Conservation (phyloP, 2,329 filamentous ascomycete species). For the Chaetomium olivaceum region DNA sequence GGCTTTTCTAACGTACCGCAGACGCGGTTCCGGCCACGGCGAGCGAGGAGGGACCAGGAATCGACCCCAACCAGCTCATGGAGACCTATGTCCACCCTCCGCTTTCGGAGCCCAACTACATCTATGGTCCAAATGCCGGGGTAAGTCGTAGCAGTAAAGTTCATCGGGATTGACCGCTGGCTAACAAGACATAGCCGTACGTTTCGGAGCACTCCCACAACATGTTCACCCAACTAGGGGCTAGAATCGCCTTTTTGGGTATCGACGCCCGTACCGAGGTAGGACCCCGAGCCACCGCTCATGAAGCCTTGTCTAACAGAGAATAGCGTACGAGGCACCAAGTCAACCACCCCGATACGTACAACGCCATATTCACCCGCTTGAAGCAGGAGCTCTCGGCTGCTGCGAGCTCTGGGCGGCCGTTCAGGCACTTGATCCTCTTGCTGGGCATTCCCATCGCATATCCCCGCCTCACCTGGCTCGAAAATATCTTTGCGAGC, state of each 20-base stretch:
- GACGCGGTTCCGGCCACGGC: slow-evolving; percentile 36
- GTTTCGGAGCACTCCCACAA: slow-evolving; percentile 86
- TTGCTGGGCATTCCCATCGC: slow-evolving; percentile 85
- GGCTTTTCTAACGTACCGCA: slow-evolving; percentile 15
- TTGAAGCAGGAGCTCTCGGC: slow-evolving; percentile 68
- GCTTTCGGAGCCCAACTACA: slow-evolving; percentile 69
- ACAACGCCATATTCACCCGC: slow-evolving; percentile 78
- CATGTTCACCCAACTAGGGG: slow-evolving; percentile 80
- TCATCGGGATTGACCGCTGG: slow-evolving; percentile 39
- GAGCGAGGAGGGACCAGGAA: slow-evolving; percentile 57
- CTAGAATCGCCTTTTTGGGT: slow-evolving; percentile 79
- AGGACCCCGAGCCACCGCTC: slow-evolving; percentile 54
- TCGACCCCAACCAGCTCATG: slow-evolving; percentile 71
- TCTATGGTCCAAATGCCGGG: slow-evolving; percentile 73
- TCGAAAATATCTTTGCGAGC: slow-evolving; percentile 87
- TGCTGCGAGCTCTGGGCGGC: slow-evolving; percentile 66
- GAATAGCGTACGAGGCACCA: slow-evolving; percentile 80
- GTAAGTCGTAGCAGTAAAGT: slow-evolving; percentile 47
- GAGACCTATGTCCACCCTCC: slow-evolving; percentile 67
- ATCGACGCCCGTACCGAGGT: slow-evolving; percentile 90
- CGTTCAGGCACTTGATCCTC: slow-evolving; percentile 85
- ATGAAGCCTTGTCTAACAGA: slow-evolving; percentile 34
- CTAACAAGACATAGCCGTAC: slow-evolving; percentile 76
- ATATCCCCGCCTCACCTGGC: slow-evolving; percentile 91
- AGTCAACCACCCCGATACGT: slow-evolving; percentile 91